Evolutionary conservation across 129 eudicot genomes (phyloP), one percentile per base, ranked within the genome.

Genomic region (Arctium minus): DNA sequence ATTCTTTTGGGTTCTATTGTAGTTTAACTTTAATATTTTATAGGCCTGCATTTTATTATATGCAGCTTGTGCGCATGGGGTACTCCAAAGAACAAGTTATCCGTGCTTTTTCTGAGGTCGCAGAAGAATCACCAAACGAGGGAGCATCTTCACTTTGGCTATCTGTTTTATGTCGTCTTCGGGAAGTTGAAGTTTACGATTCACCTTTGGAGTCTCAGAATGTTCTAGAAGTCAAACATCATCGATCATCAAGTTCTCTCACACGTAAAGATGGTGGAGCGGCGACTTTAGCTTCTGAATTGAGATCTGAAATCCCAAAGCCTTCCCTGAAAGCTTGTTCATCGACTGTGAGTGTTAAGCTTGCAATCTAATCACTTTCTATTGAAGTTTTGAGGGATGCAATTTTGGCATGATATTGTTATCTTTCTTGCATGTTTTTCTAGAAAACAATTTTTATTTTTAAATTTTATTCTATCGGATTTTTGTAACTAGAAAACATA

Each of bases 111-210:
- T 37, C 86, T 6, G 97, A 92, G 70, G 92, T 89, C 33, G 80
- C 80, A 72, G 79, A 85, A 86, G 67, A 81, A 65, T 92, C 91
- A 36, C 83, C 77, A 13, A 50, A 83, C 72, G 86, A 89, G 76
- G 92, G 88, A 60, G 29, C 82, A 37, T 84, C 94, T 82, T 88
- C 92, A 56, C 90, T 95, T 48, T 92, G 98, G 96, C 91, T 90
- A 64, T 85, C 97, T 81, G 96, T 91, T 87, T 82, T 90, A 82
- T 91, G 97, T 81, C 85, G 82, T 72, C 91, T 95, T 82, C 85
- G 87, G 85, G 97, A 91, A 83, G 86, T 86, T 81, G 90, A 88
- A 69, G 90, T 91, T 85, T 90, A 88, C 81, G 79, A 87, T 44
- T 79, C 81, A 36, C 78, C 85, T 83, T 81, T 78, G 82, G 86